A percentile compares a stretch with the other conserved stretches of the same genome.
Evolutionary conservation across 768 basidiomycete species (phyloP).

Genomic region (Rhizopogon salebrosus): DNA sequence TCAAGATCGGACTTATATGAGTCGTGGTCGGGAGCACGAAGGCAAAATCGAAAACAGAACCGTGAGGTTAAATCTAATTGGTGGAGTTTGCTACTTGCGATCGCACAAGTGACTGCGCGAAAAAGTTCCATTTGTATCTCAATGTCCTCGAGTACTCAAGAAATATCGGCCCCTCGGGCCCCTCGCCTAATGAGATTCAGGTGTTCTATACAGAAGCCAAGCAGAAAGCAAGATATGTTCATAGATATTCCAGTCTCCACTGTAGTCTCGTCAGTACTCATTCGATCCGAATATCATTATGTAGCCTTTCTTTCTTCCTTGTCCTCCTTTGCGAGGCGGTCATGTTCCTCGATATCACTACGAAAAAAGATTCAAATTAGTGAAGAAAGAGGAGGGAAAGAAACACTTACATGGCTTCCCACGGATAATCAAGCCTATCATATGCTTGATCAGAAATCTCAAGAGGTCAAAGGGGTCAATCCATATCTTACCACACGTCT

Average conservation of each 20-base stretch:
- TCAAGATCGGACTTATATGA: not conserved
- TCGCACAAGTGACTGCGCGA: not conserved
- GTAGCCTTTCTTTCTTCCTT: slow-evolving; percentile 13
- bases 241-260: not conserved
- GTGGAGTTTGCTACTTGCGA: not conserved
- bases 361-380: slow-evolving; percentile 1
- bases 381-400: not conserved
- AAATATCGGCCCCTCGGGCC: no score
- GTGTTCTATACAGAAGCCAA: no score
- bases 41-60: not conserved
- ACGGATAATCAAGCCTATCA: slow-evolving; percentile 79
- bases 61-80: not conserved
- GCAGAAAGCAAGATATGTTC: no score
- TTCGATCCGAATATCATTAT: not conserved
- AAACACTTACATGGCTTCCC: slow-evolving; percentile 64
- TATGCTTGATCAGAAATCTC: slow-evolving; percentile 11
- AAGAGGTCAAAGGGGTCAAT: not conserved
- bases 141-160: no score
- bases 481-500: slow-evolving; percentile 60
- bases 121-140: not conserved
- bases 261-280: not conserved
- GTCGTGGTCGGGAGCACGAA: not conserved
- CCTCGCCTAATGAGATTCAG: no score
- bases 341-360: slow-evolving; percentile 76
- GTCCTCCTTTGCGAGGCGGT: slow-evolving; percentile 50